These are phyloP conservation scores for Macaranga tanarius DNA, from an alignment of 441 rosid species.

Conservation along the genomic window DNA sequence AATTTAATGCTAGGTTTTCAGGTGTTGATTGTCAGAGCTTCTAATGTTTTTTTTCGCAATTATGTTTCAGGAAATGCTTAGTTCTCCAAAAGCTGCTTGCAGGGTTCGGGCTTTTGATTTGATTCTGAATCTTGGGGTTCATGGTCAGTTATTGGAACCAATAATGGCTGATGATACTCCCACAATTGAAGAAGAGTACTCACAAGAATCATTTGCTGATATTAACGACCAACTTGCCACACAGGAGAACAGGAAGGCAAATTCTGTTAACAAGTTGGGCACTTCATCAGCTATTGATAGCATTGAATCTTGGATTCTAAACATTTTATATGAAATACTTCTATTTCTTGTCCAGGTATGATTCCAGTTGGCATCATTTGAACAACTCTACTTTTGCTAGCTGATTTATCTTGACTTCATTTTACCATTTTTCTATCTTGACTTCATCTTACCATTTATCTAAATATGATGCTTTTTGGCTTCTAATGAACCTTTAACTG, in stretches of 20 bases:
- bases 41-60: slow-evolving; percentile 26
- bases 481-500: not conserved
- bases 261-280: slow-evolving; percentile 49
- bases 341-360: slow-evolving; percentile 96
- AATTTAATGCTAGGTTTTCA: slow-evolving; percentile 20
- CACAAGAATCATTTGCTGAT: slow-evolving; percentile 68
- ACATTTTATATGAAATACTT: slow-evolving; percentile 85
- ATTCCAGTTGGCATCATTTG: slow-evolving; percentile 5
- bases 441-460: not conserved
- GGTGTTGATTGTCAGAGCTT: slow-evolving; percentile 20
- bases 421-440: not conserved
- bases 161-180: slow-evolving; percentile 63
- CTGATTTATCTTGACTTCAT: not conserved
- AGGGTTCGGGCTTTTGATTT: slow-evolving; percentile 94
- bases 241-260: slow-evolving; percentile 50
- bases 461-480: not conserved
- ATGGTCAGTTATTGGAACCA: slow-evolving; percentile 92
- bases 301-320: slow-evolving; percentile 92
- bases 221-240: slow-evolving; percentile 53
- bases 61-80: slow-evolving; percentile 82
- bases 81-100: slow-evolving; percentile 74
- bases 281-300: slow-evolving; percentile 66
- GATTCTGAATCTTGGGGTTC: slow-evolving; percentile 96
- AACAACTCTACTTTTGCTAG: not conserved
- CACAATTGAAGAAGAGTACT: slow-evolving; percentile 80